Evolutionary conservation across 139 green algal genomes (phyloP).

Genomic region (Tetratostichococcus sp.): DNA sequence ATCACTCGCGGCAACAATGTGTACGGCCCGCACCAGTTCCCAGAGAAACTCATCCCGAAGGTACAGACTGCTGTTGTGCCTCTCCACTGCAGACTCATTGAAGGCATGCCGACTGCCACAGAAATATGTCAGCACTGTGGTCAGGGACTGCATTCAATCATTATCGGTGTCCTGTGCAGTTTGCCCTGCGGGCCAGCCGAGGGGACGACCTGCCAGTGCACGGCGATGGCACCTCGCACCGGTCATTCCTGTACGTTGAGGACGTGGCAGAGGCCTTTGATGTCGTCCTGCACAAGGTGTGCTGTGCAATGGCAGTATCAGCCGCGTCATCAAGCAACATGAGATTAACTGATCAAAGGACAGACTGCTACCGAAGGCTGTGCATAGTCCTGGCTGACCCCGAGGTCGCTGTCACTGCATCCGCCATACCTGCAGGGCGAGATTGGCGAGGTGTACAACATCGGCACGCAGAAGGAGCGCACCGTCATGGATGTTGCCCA

Average conservation of each 20-base stretch:
- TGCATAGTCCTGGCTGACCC: too few species aligned
- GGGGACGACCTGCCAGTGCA: slow-evolving; percentile 71
- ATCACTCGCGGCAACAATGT: slow-evolving; percentile 99
- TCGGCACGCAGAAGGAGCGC: slow-evolving; percentile 90
- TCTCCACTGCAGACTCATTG: background rate
- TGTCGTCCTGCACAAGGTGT: slow-evolving; percentile 71
- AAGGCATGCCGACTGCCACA: too few species aligned
- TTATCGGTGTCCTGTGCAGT: too few species aligned
- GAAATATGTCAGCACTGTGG: too few species aligned
- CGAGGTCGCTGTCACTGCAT: background rate
- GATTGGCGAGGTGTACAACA: slow-evolving; percentile 92
- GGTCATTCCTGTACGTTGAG: slow-evolving; percentile 86
- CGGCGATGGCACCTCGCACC: slow-evolving; percentile 35
- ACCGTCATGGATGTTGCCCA: slow-evolving; percentile 82
- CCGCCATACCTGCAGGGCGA: slow-evolving; percentile 12
- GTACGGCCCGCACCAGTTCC: slow-evolving; percentile 94
- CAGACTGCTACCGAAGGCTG: too few species aligned
- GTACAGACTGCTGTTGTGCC: background rate
- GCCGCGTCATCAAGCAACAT: too few species aligned
- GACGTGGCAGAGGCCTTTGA: slow-evolving; percentile 94
- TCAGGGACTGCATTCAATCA: too few species aligned
- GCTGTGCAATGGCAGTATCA: too few species aligned
- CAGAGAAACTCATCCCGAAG: slow-evolving; percentile 90
- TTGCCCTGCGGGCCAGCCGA: slow-evolving; percentile 63
- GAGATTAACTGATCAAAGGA: too few species aligned